phyloP scores from a whole-genome alignment of 208 protist genomes.

The Hexamita inflata region DNA sequence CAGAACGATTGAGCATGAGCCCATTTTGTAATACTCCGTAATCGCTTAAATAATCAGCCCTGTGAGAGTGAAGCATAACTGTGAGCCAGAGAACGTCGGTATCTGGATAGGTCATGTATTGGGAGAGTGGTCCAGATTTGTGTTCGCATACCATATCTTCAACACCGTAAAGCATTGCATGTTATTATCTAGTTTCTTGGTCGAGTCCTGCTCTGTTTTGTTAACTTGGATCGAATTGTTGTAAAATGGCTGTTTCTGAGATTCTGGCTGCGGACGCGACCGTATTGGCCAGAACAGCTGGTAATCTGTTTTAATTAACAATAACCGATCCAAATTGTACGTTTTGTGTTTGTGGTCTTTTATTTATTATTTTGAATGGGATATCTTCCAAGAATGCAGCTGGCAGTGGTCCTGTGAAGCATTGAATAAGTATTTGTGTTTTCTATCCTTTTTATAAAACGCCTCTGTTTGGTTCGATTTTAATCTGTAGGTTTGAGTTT shows the following conservation, averaged over 20 bases:
- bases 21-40: not conserved
- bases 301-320: not conserved
- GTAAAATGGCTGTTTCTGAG: not conserved
- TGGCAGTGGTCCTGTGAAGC: not conserved
- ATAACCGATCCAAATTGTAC: no score
- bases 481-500: not conserved
- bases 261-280: conserved; percentile 2
- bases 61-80: conserved; percentile 2
- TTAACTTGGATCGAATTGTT: conserved; percentile 2
- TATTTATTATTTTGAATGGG: not conserved
- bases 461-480: not conserved
- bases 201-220: conserved; percentile 12
- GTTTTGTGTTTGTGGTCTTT: no score
- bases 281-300: conserved; percentile 7
- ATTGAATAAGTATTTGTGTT: not conserved
- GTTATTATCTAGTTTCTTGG: not conserved
- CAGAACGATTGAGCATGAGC: not conserved
- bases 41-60: not conserved
- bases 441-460: not conserved
- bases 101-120: not conserved
- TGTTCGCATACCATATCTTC: not conserved
- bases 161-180: conserved; percentile 13
- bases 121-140: not conserved
- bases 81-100: conserved; percentile 20
- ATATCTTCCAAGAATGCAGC: conserved; percentile 8